phyloP scores from a whole-genome alignment of 352 stramenopile genomes.

The Phytophthora melonis region DNA sequence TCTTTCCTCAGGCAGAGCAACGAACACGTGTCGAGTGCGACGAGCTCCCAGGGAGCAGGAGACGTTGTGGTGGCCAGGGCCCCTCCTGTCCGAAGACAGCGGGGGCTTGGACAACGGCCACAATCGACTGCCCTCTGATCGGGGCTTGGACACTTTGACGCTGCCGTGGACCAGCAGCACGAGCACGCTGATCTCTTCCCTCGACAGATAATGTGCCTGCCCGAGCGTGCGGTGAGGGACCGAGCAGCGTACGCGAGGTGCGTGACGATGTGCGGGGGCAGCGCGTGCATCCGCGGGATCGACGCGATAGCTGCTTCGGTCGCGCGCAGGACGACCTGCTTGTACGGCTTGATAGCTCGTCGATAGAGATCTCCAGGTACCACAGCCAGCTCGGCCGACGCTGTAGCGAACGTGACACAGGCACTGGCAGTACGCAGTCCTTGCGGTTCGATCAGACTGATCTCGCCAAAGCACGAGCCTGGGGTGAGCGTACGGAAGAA shows the following conservation, averaged over 20 bases:
- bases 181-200: constrained; percentile 68
- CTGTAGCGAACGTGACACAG: constrained; percentile 64
- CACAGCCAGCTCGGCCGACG: constrained; percentile 61
- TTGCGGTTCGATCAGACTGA: constrained; percentile 68
- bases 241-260: constrained; percentile 75
- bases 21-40: constrained; percentile 66
- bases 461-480: constrained; percentile 75
- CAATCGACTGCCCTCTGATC: constrained; percentile 28
- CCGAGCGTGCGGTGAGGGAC: constrained; percentile 51
- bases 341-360: constrained; percentile 75
- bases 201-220: constrained; percentile 53
- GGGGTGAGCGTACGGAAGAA: constrained; percentile 76
- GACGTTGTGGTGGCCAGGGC: constrained; percentile 51
- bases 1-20: constrained; percentile 66
- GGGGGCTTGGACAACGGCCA: constrained; percentile 70
- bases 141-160: constrained; percentile 66
- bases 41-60: constrained; percentile 63
- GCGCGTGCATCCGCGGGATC: constrained; percentile 52
- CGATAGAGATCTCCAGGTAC: constrained; percentile 73
- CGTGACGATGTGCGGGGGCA: constrained; percentile 63
- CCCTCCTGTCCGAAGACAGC: constrained; percentile 78
- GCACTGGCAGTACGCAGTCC: constrained; percentile 68
- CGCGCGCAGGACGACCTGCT: constrained; percentile 66
- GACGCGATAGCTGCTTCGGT: constrained; percentile 66
- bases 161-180: constrained; percentile 70